Conservation (phyloP, 768 basidiomycete genomes). For the Boletus rubroflammeus region DNA sequence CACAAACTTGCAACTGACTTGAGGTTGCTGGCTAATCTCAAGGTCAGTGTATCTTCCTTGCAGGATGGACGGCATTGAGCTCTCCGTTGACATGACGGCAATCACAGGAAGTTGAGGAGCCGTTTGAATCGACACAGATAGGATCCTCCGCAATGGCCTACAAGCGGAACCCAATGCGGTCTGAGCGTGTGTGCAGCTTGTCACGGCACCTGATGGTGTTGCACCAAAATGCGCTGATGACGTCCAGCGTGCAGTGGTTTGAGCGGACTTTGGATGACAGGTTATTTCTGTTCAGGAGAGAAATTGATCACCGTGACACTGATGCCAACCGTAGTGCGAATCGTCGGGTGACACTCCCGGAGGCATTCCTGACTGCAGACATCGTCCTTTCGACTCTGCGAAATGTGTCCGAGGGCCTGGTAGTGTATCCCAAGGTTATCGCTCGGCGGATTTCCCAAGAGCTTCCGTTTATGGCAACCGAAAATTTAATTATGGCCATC, state of each 20-base stretch:
- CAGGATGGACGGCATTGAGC: neutral
- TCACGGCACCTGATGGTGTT: conserved; percentile 94
- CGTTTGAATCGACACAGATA: conserved; percentile 98
- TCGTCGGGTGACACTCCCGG: conserved; percentile 92
- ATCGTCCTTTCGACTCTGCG: conserved; percentile 94
- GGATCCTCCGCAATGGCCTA: conserved; percentile 98
- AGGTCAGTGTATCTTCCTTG: conserved; percentile 42
- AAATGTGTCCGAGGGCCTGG: conserved; percentile 96
- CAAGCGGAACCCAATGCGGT: conserved; percentile 99
- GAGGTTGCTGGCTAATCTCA: conserved; percentile 88
- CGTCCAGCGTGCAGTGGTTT: conserved; percentile 94
- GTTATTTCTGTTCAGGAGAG: conserved; percentile 34
- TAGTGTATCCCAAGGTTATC: conserved; percentile 98
- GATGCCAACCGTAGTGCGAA: conserved; percentile 64
- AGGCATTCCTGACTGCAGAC: conserved; percentile 95
- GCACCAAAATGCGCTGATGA: conserved; percentile 96
- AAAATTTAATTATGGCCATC: conserved; percentile 99
- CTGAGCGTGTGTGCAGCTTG: conserved; percentile 93
- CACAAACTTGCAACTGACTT: conserved; percentile 98
- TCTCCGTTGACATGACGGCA: neutral
- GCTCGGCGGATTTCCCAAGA: conserved; percentile 89
- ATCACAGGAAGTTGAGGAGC: conserved; percentile 89
- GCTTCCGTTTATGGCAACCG: conserved; percentile 99
- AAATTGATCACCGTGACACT: neutral
- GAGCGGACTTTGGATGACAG: conserved; percentile 97